phyloP scores from a whole-genome alignment of 1,284 basidiomycete genomes.

The Xerocomus cyaneibrunnescens region DNA sequence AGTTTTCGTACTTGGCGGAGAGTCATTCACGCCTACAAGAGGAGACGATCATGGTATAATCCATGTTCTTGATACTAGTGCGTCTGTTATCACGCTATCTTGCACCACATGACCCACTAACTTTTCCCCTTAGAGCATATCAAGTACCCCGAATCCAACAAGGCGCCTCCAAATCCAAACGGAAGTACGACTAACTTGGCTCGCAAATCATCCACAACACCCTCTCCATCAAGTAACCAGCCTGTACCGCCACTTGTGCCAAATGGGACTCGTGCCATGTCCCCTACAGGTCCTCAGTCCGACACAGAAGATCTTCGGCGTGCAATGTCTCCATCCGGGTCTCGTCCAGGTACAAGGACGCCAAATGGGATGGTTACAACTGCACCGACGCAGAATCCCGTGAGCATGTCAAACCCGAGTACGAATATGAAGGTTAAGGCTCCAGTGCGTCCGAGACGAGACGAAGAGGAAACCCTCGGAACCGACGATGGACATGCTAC shows the following conservation, averaged over 20 bases:
- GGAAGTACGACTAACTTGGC: slow-evolving; percentile 27
- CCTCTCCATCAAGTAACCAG: slow-evolving; percentile 30
- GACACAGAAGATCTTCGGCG: slow-evolving; percentile 60
- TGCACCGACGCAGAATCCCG: slow-evolving; percentile 31
- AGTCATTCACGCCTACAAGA: slow-evolving; percentile 76
- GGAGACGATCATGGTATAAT: slow-evolving; percentile 82
- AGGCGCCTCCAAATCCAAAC: slow-evolving; percentile 44
- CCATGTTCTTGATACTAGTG: slow-evolving; percentile 92
- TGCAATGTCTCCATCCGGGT: slow-evolving; percentile 59
- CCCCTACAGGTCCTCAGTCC: slow-evolving; percentile 47
- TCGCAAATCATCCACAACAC: slow-evolving; percentile 44
- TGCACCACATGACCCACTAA: slow-evolving; percentile 2
- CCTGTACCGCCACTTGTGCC: slow-evolving; percentile 23
- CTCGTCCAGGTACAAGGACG: slow-evolving; percentile 37
- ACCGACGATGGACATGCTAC: slow-evolving; percentile 53
- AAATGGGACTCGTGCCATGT: slow-evolving; percentile 53
- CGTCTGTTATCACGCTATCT: slow-evolving; percentile 35
- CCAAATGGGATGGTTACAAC: slow-evolving; percentile 44
- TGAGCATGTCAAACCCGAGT: slow-evolving; percentile 6
- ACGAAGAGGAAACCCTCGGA: slow-evolving; percentile 60
- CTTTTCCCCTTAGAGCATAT: slow-evolving; percentile 67
- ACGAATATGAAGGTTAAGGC: slow-evolving; percentile 47
- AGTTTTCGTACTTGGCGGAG: slow-evolving; percentile 93
- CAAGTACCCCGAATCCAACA: slow-evolving; percentile 83
- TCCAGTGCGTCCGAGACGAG: slow-evolving; percentile 60